phyloP scores from a whole-genome alignment of 2,329 filamentous ascomycete genomes.

The Lasiodiplodia hormozganensis region DNA sequence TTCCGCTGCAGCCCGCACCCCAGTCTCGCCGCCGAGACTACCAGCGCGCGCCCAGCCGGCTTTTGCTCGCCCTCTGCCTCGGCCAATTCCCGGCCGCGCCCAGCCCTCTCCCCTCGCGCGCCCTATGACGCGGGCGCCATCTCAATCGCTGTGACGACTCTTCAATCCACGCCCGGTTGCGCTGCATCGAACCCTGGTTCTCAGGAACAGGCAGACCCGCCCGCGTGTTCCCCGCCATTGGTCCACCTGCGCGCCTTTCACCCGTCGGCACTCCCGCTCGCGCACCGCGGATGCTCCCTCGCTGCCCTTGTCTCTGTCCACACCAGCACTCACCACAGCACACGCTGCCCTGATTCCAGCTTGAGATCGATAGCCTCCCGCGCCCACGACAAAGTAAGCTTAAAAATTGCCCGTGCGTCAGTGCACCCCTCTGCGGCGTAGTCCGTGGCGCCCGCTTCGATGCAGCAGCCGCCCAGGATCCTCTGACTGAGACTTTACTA shows the following conservation, averaged over 20 bases:
- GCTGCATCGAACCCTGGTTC: constrained; percentile 6
- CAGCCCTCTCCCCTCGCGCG: constrained; percentile 24
- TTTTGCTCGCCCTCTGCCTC: constrained; percentile 6
- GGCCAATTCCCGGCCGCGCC: constrained; percentile 17
- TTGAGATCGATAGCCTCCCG: constrained; percentile 1
- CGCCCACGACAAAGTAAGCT: constrained; percentile 20
- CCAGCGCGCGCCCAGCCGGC: constrained; percentile 2
- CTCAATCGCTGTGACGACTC: constrained; percentile 22
- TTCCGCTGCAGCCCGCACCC: constrained; percentile 17
- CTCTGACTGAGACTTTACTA: constrained; percentile 24
- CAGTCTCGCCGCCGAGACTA: constrained; percentile 13
- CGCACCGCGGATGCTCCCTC: constrained; percentile 10
- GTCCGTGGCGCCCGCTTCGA: constrained; percentile 4
- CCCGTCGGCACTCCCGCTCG: constrained; percentile 1
- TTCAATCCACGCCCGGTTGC: constrained; percentile 5
- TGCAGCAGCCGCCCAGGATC: constrained; percentile 16
- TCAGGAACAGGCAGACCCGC: constrained; percentile 24
- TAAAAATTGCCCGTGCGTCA: constrained; percentile 20
- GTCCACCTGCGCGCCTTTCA: constrained; percentile 8
- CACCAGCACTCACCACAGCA: not conserved
- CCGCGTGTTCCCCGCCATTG: constrained; percentile 6
- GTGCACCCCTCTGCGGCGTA: constrained; percentile 8
- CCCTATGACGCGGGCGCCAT: constrained; percentile 29
- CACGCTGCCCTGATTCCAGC: not conserved
- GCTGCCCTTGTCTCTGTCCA: not conserved